Evolutionary conservation across 192 early-diverging fungal species (phyloP), one percentile per base, ranked within the genome.

Genomic region (Entophlyctis luteolus): DNA sequence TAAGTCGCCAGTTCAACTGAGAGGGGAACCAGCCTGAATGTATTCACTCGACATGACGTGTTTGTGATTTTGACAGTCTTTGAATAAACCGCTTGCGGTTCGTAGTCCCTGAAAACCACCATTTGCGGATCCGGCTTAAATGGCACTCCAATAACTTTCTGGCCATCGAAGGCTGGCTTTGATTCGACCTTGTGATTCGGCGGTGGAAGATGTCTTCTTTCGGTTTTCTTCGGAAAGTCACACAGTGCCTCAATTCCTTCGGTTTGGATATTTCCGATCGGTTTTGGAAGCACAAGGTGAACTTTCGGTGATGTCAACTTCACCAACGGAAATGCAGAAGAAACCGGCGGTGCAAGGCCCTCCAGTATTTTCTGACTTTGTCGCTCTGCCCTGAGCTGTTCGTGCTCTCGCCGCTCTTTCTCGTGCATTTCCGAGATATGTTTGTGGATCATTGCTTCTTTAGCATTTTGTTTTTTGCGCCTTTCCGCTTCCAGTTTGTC

Each of bases 51-150:
- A 56, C 62, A 75, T 20, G 68, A 71, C 14, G 62, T 66, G 65
- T 75, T 75, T 35, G 73, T 75, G 28, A 75, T 39, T 31, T 54
- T 47, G 27, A 75, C 49, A 10, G 38, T 71, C 28, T 67, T 63
- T 4, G 34, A n/a, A 34, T 75, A 75, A 2, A 50, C 48, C 23
- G 1, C 33, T 34, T 67, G 48, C 5, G 73, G 68, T 38, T 71
- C 68, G 39, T 75, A 75, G 32, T 75, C 73, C 20, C 12, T 39
- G 54, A 75, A 75, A 4, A 71, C 53, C 4, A 75, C 60, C 18
- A 2, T 52, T 0, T 32, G 5, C 5, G 73, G 73, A 2, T 71
- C 54, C 5, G 73, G 50, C 29, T 35, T 55, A 28, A 74, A 70
- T 8, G 72, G 67, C 12, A 18, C 4, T 3, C 18, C 22, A 6